These are phyloP conservation scores for Agrostemma githago DNA, from an alignment of 148 eudicot genomes.

Conservation along the genomic window DNA sequence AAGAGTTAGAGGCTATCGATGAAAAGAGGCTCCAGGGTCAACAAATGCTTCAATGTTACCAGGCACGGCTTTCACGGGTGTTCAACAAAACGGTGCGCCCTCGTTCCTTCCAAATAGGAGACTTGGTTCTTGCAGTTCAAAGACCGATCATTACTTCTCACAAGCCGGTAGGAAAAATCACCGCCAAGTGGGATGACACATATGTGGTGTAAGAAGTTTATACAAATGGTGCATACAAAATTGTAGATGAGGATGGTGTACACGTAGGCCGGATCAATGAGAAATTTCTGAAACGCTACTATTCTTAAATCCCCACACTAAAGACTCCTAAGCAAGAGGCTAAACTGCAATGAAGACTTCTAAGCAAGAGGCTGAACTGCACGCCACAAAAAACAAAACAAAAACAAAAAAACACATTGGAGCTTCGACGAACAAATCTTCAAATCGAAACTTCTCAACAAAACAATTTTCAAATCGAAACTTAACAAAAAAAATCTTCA, in stretches of 20 bases:
- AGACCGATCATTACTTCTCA: neutral
- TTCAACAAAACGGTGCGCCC: constrained; percentile 10
- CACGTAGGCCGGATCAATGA: neutral
- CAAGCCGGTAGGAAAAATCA: neutral
- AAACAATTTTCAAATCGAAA: too few species aligned
- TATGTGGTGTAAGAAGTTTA: constrained; percentile 3
- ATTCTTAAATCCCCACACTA: neutral
- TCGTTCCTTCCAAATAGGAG: constrained; percentile 1
- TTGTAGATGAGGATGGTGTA: neutral
- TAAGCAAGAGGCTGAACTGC: too few species aligned
- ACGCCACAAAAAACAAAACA: too few species aligned
- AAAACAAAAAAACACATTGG: too few species aligned
- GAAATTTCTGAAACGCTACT: neutral
- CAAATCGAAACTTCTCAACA: too few species aligned
- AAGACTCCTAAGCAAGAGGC: neutral
- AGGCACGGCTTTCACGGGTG: neutral
- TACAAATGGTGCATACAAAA: neutral
- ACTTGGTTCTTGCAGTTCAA: neutral
- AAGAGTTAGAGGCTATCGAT: neutral
- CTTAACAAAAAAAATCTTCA: too few species aligned
- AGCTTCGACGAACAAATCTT: too few species aligned
- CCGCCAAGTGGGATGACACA: neutral
- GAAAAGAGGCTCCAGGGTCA: neutral
- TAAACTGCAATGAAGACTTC: neutral
- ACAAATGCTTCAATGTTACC: neutral